Percentiles rank a stretch among this genome's conserved stretches.
These are phyloP conservation scores for Zancudomyces culisetae DNA, from an alignment of 371 early-diverging fungal genomes.

Conservation along the genomic window DNA sequence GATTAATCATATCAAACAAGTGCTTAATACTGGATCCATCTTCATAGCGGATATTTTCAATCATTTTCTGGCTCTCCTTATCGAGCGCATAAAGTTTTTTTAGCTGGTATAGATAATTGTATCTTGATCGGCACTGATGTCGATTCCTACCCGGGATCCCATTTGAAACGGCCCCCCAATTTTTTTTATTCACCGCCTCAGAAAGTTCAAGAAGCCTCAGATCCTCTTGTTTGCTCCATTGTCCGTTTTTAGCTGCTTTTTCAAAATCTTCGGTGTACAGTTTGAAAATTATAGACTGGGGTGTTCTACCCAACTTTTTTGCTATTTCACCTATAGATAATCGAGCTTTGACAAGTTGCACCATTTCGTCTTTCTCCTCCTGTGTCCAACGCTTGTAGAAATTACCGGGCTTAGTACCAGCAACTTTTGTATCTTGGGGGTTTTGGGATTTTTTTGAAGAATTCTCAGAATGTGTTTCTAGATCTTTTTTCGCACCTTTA, in stretches of 20 bases:
- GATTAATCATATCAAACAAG: neutral
- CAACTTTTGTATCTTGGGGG: no score
- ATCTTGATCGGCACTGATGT: neutral
- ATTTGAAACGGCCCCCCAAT: constrained; percentile 1
- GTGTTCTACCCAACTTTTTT: constrained; percentile 1
- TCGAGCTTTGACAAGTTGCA: neutral
- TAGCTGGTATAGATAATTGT: neutral
- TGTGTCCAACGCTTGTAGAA: neutral
- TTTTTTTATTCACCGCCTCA: neutral
- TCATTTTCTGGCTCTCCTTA: neutral
- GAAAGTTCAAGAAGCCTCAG: neutral
- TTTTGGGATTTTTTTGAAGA: no score
- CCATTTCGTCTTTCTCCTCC: neutral
- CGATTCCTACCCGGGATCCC: neutral
- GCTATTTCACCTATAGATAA: neutral
- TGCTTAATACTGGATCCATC: no score
- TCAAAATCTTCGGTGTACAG: neutral
- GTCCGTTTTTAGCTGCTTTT: neutral
- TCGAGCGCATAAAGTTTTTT: neutral
- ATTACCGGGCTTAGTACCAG: no score
- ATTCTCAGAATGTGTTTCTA: no score
- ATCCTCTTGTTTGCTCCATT: neutral
- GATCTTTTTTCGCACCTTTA: no score
- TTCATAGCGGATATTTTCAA: neutral
- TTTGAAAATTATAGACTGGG: neutral